Base-by-base conservation (phyloP, 495 filamentous ascomycete genomes). In the Podospora tetraspora region DNA sequence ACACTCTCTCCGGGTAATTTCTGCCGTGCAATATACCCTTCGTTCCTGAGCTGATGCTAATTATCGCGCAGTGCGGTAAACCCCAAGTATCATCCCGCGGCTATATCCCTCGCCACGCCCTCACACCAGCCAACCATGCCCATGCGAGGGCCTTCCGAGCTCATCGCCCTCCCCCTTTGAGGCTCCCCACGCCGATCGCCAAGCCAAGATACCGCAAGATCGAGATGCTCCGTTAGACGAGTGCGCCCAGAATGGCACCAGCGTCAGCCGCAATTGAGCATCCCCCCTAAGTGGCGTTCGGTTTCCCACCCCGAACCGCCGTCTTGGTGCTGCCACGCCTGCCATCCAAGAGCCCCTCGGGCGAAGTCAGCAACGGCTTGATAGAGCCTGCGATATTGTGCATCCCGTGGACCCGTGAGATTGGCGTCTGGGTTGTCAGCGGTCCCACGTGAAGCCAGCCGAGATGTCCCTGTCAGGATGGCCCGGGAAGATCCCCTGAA, bases 331-430 rank as follows among this genome's bases (percentile, higher is more conserved):
- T 66, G 67, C 62, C 22, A 23, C 19, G 37, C 62, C 62, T 23
- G 57, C 52, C 11, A 59, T 60, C 19, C 21, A 19, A 52, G 16
- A 9, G 27, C 27, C 61, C 43, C 30, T 56, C 21, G 52, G 37
- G 2, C 43, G 29, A 27, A 16, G 62, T 13, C 30, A 29, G 62
- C 22, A 37, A 52, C 57, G 37, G 63, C 52, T 58, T 64, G 34
- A 68, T 68, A 66, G 27, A 66, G 58, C 13, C 61, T n/a, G 43
- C 61, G 60, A 70, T 69, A 68, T 70, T 70, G 60, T 21, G n/a
- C 66, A 57, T 75, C 72, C 72, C 69, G 70, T 70, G 8, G 56
- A 73, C 64, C 74, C 69, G 74, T 61, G 32, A 23, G 63, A 21
- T 64, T 23, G 66, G 12, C 25, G 23, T 23, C 24, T 27, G 24